Base-by-base conservation (phyloP, 2,329 filamentous ascomycete genomes). In the Colletotrichum tanaceti region DNA sequence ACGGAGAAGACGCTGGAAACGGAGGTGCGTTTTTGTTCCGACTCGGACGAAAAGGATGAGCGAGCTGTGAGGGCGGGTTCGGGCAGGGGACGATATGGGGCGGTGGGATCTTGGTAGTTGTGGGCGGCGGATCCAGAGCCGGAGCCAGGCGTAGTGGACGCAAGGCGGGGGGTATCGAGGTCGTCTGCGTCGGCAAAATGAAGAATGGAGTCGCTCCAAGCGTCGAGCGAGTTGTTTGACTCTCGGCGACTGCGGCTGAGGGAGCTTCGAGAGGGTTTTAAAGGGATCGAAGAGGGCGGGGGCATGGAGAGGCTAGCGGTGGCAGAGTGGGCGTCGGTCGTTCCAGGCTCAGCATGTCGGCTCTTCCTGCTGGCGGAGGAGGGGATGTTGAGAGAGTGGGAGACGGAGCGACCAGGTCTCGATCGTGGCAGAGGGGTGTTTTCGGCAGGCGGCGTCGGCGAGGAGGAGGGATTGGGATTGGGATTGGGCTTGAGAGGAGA, bases 1-100 rank as follows among this genome's bases (percentile, higher is more conserved):
- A 93, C 81, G 0, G 92, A 94, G 75, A 91, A 91, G 60, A 93
- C 80, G 1, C 92, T 94, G 9, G 90, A 92, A 68, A 91, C 86
- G 28, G 91, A 94, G 76, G 91, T 83, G 58, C 92, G 88, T 74
- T 92, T 91, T 52, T 83, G 83, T 46, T 90, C 82, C 24, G 78
- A 74, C 22, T 87, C 85, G 18, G 85, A 85, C 16, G 85, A 85
- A 67, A 83, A 77, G 14, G 86, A 86, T 22, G 82, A 81, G 60
- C 81, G 81, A 47, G 81, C 74, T 55, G 79, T 79, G 70, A 83
- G 76, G 57, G 85, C 79, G 47, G 84, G 76, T 64, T 90, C 88
- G 57, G 86, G 82, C 57, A 86, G 78, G 39, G 74, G 74, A 70
- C 75, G 74, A 72, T 75, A 64, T 52, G 77, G 73, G 71, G 74